Evolutionary conservation across 1,139 yeast species (phyloP).

Genomic region (Kodamaea sp.): DNA sequence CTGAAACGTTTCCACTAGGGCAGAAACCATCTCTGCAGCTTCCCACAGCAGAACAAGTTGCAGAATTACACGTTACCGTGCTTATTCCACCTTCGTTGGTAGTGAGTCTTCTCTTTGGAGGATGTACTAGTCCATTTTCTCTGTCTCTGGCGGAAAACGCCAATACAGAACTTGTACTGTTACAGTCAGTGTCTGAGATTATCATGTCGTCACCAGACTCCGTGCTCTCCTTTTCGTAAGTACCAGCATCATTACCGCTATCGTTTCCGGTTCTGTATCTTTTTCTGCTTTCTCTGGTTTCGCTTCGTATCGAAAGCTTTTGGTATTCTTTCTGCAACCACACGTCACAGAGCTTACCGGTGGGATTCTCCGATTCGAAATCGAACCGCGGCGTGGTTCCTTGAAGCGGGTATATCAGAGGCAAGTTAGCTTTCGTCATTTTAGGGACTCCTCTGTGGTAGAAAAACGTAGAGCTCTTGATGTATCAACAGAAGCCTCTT

Average conservation of each 20-base stretch:
- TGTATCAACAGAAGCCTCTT: neutral
- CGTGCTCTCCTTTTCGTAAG: constrained; percentile 16
- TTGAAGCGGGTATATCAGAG: constrained; percentile 39
- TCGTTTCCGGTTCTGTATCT: constrained; percentile 17
- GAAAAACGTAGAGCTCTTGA: neutral
- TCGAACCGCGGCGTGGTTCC: constrained; percentile 34
- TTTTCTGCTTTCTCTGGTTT: constrained; percentile 16
- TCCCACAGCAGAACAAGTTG: constrained; percentile 4
- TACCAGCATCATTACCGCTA: constrained; percentile 6
- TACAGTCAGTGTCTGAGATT: constrained; percentile 37
- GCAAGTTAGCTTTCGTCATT: constrained; percentile 18
- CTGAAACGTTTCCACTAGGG: constrained; percentile 1
- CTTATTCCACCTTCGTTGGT: constrained; percentile 7
- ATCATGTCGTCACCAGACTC: constrained; percentile 42
- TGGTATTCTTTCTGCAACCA: constrained; percentile 39
- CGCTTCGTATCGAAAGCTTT: constrained; percentile 21
- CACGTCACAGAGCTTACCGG: constrained; percentile 33
- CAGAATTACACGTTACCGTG: neutral
- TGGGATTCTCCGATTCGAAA: constrained; percentile 34
- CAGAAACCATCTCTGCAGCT: constrained; percentile 3
- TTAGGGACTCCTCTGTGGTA: too few species aligned
- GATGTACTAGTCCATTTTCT: constrained; percentile 30
- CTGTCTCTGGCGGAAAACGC: constrained; percentile 14
- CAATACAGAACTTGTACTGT: constrained; percentile 22
- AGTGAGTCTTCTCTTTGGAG: constrained; percentile 44